These are phyloP conservation scores for Aureobasidium sp. DNA, from an alignment of 2,329 filamentous ascomycete species.

Conservation along the genomic window DNA sequence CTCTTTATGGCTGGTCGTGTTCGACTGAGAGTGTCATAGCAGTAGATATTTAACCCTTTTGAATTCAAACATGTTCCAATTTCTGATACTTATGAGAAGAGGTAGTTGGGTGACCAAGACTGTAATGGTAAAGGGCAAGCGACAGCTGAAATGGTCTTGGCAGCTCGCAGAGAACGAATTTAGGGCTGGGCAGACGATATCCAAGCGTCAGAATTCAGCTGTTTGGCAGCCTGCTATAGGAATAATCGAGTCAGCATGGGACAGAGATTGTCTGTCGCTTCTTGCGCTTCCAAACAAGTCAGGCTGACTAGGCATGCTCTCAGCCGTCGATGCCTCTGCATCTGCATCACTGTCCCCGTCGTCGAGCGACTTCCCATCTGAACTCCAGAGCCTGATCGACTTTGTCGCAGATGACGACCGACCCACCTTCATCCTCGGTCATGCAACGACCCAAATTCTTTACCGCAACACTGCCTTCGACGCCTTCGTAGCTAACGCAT, in stretches of 20 bases:
- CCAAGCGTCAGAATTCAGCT: no score
- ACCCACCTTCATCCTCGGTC: not conserved
- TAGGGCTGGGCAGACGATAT: no score
- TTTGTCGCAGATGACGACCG: conserved; percentile 1
- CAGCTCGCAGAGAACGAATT: no score
- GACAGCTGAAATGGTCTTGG: no score
- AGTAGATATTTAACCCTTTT: not conserved
- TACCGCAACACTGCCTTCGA: not conserved
- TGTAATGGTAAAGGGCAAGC: no score
- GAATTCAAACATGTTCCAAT: no score
- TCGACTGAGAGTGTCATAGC: not conserved
- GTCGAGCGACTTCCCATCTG: not conserved
- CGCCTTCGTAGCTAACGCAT: not conserved
- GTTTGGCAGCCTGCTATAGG: no score
- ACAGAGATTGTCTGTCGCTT: no score
- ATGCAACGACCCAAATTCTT: not conserved
- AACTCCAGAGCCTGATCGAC: not conserved
- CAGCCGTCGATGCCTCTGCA: not conserved
- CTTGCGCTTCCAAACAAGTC: no score
- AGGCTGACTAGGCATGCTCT: not conserved
- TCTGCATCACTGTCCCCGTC: not conserved
- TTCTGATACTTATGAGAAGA: no score
- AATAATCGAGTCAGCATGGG: no score
- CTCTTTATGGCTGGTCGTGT: not conserved
- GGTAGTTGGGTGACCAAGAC: no score